Evolutionary conservation across 768 basidiomycete genomes (phyloP), one percentile per base, ranked within the genome.

Genomic region (Mycena amicta): DNA sequence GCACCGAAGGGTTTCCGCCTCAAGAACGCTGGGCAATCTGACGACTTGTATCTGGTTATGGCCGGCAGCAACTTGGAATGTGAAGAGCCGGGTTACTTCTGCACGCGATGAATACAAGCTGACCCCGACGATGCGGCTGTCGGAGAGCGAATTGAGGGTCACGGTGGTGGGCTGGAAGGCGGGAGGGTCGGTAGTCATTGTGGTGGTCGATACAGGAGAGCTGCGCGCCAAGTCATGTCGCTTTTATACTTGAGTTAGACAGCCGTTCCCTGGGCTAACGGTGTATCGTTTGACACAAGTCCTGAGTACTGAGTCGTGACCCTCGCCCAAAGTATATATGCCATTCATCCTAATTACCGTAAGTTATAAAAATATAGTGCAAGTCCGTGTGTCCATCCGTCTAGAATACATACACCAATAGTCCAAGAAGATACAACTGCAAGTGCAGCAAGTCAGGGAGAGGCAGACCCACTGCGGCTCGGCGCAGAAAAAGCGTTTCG

Each of bases 61-160:
- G 2, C 66, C 66, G 2, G 41, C 29, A 25, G 50, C 50, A 25
- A 66, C 55, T 18, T 37, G 52, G 50, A 77, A 68, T 43, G 66
- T 70, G 65, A 71, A 74, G 13, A 71, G 43, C 12, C 77, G 71
- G 0, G 74, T 74, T 20, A 79, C 65, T 55, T 79, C 76, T 37
- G 77, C 77, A 25, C 72, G 70, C 5, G 66, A 66, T 16, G 72
- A 65, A 63, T 77, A 77, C 11, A 79, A 53, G 60, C 65, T 71
- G 39, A 77, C 74, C 6, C 63, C 62, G 27, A 62, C 58, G 50
- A 79, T 73, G 52, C 72, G 72, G 61, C 75, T 71, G 59, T 72
- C 68, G n/a, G 63, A 30, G 8, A 56, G 18, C 6, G 73, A 70
- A 6, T 61, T 61, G 4, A 78, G 64, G 5, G 72, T 59, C 23